These are phyloP conservation scores for Melampsora americana DNA, from an alignment of 1,284 basidiomycete genomes.

Conservation along the genomic window DNA sequence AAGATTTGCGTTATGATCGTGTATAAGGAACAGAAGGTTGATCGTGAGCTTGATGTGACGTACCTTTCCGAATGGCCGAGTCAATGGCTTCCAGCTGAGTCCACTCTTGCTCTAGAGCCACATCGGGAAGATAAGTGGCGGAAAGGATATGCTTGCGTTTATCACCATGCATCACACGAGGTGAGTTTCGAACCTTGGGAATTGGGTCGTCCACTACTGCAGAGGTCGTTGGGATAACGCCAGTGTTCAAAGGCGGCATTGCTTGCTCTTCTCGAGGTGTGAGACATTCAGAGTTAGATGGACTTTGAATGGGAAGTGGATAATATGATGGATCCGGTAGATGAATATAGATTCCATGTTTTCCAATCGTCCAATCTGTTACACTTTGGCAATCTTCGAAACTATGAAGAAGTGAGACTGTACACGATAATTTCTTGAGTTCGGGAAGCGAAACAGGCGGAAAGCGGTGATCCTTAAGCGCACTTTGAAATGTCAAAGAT, in stretches of 20 bases:
- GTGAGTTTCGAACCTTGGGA: conserved; percentile 26
- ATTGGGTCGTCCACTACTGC: conserved; percentile 11
- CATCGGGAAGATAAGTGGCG: conserved; percentile 92
- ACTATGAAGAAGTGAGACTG: conserved; percentile 85
- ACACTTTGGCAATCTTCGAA: conserved; percentile 82
- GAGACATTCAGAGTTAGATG: conserved; percentile 59
- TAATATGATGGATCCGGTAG: conserved; percentile 72
- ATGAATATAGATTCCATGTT: conserved; percentile 85
- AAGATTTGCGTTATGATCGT: background rate
- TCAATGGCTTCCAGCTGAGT: conserved; percentile 80
- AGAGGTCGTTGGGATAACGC: background rate
- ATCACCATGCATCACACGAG: conserved; percentile 54
- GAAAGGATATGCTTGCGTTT: conserved; percentile 64
- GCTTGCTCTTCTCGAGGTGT: conserved; percentile 62
- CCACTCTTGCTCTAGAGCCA: conserved; percentile 91
- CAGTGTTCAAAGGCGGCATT: background rate
- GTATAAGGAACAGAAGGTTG: background rate
- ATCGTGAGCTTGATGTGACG: conserved; percentile 56
- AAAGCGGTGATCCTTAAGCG: conserved; percentile 59
- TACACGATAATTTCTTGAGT: conserved; percentile 75
- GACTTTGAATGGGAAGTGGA: conserved; percentile 60
- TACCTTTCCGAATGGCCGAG: conserved; percentile 86
- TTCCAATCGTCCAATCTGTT: conserved; percentile 86
- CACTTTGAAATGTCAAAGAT: conserved; percentile 58
- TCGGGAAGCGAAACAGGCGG: conserved; percentile 71